A percentile compares a stretch with the other conserved stretches of the same genome.
These are phyloP conservation scores for Phytophthora litchii DNA, from an alignment of 352 stramenopile genomes.

Conservation along the genomic window DNA sequence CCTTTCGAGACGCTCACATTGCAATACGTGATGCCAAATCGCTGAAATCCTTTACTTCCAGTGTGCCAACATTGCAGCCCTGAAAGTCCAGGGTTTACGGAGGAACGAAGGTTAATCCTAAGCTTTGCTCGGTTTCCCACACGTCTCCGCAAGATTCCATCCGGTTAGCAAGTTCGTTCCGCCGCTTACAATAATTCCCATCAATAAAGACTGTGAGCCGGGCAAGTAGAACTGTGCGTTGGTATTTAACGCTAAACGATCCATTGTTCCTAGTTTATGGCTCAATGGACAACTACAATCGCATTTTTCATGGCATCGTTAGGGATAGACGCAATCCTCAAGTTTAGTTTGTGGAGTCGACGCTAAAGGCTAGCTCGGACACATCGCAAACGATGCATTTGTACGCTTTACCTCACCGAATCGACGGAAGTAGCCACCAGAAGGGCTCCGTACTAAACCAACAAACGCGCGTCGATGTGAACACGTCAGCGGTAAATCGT, in stretches of 20 bases:
- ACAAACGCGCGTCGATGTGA: not conserved
- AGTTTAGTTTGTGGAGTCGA: constrained; percentile 23
- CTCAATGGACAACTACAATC: not conserved
- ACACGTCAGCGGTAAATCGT: not conserved
- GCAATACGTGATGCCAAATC: not conserved
- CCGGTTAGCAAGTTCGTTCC: not conserved
- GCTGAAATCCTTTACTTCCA: constrained; percentile 15
- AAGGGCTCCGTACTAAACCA: constrained; percentile 10
- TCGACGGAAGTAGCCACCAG: constrained; percentile 10
- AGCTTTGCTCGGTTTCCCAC: constrained; percentile 16
- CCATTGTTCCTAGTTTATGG: not conserved
- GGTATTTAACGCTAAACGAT: constrained; percentile 11
- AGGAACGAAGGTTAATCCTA: constrained; percentile 16
- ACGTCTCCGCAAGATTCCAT: constrained; percentile 22
- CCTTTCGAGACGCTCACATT: no score
- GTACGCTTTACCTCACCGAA: constrained; percentile 20
- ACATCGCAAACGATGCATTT: constrained; percentile 15
- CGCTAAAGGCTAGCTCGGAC: constrained; percentile 3
- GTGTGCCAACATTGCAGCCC: constrained; percentile 15
- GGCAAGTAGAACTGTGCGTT: constrained; percentile 6
- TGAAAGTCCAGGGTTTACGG: constrained; percentile 7
- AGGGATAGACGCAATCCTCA: constrained; percentile 21
- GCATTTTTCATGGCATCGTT: constrained; percentile 21
- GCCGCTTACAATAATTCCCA: not conserved
- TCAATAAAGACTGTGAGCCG: constrained; percentile 17